A percentile compares a stretch with the other conserved stretches of the same genome.
Conservation (phyloP, 108 stramenopile genomes). For the Fragilaria crotonensis region DNA sequence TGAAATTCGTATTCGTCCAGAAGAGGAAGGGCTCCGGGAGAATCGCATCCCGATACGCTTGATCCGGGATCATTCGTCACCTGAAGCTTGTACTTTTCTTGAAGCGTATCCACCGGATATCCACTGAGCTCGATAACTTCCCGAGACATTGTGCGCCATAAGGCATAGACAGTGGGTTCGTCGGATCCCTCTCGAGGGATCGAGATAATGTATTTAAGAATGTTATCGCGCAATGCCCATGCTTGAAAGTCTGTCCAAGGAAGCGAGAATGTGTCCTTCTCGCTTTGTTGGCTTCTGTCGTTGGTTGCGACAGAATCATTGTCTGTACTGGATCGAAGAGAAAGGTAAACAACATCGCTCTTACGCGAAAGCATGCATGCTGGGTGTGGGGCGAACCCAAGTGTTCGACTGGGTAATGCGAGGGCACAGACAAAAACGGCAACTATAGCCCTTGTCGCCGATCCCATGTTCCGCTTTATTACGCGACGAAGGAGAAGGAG, state of each 20-base stretch:
- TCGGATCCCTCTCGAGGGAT: conserved; percentile 18
- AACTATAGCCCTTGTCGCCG: too few relatives aligned
- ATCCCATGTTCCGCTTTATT: too few relatives aligned
- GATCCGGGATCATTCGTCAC: not conserved
- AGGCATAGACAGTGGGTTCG: conserved; percentile 14
- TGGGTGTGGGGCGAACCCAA: too few relatives aligned
- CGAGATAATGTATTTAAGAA: conserved; percentile 44
- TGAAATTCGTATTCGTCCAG: conserved; percentile 70
- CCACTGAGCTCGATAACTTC: conserved; percentile 65
- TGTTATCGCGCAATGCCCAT: conserved; percentile 48
- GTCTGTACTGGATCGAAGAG: too few relatives aligned
- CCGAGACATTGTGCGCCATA: conserved; percentile 65
- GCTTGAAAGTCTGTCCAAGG: conserved; percentile 69
- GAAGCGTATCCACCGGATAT: conserved; percentile 60
- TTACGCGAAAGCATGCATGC: too few relatives aligned
- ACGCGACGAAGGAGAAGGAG: too few relatives aligned
- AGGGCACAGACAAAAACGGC: too few relatives aligned
- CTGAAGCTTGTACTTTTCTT: conserved; percentile 10
- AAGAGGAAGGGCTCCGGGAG: conserved; percentile 48
- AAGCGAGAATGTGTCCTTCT: too few relatives aligned
- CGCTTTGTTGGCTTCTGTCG: too few relatives aligned
- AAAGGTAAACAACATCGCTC: too few relatives aligned
- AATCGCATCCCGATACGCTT: not conserved
- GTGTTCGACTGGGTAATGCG: too few relatives aligned
- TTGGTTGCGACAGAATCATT: too few relatives aligned